Conservation (phyloP, 2,329 filamentous ascomycete genomes). For the Exophiala viscosa region DNA sequence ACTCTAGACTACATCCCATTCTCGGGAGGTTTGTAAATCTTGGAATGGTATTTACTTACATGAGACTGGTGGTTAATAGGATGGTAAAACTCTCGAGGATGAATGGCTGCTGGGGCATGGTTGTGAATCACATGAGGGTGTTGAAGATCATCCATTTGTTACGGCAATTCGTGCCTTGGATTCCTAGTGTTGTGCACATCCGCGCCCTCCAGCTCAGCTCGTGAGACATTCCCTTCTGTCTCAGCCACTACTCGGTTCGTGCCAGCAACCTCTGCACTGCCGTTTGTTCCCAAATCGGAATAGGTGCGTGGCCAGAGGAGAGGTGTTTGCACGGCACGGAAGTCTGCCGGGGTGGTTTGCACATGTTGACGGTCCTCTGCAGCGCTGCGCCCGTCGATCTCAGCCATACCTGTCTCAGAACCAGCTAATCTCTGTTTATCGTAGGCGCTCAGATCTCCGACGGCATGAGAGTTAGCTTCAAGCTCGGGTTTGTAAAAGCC, state of each 20-base stretch:
- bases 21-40: not conserved
- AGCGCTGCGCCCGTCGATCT: not conserved
- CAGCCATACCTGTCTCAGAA: not conserved
- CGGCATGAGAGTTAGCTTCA: not conserved
- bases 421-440: not conserved
- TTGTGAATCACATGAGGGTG: not conserved
- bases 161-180: not conserved
- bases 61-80: not conserved
- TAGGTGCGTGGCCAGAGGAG: not conserved
- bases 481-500: not conserved
- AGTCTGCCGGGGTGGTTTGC: not conserved
- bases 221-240: not conserved
- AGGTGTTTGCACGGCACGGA: not conserved
- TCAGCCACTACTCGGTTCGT: not conserved
- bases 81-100: not conserved
- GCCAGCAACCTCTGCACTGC: not conserved
- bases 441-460: not conserved
- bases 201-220: not conserved
- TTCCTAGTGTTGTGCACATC: not conserved
- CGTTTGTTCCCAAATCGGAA: not conserved
- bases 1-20: not conserved
- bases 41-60: not conserved
- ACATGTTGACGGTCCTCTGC: not conserved
- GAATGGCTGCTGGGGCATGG: not conserved
- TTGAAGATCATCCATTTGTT: not conserved